These are phyloP conservation scores for Aspergillus quadrilineatus DNA, from an alignment of 2,329 filamentous ascomycete genomes.

Conservation along the genomic window DNA sequence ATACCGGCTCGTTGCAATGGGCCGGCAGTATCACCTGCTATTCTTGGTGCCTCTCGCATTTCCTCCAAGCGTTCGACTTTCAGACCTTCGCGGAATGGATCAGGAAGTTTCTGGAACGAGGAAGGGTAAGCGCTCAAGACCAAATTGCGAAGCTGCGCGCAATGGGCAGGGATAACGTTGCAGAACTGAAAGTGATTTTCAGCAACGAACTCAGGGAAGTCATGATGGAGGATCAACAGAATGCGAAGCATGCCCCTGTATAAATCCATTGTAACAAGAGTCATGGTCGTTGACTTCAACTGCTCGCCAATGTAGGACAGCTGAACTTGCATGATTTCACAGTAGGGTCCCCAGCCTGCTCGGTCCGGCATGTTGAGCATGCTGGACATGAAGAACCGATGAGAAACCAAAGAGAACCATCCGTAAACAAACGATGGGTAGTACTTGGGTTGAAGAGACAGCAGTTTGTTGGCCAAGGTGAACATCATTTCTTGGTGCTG, in stretches of 20 bases:
- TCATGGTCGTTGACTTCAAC: slow-evolving; percentile 69
- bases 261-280: slow-evolving; percentile 72
- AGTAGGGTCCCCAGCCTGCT: slow-evolving; percentile 73
- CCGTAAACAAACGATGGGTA: slow-evolving; percentile 81
- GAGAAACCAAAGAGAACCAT: slow-evolving; percentile 80
- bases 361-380: slow-evolving; percentile 68
- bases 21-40: slow-evolving; percentile 61
- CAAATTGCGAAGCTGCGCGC: slow-evolving; percentile 83
- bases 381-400: slow-evolving; percentile 78
- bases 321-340: slow-evolving; percentile 69
- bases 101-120: slow-evolving; percentile 68
- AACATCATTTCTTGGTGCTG: slow-evolving; percentile 69
- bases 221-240: slow-evolving; percentile 82
- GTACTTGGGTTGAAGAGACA: slow-evolving; percentile 71
- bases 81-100: slow-evolving; percentile 69
- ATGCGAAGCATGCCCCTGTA: slow-evolving; percentile 83
- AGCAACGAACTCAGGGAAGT: slow-evolving; percentile 89
- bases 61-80: slow-evolving; percentile 78
- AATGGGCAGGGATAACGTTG: slow-evolving; percentile 77
- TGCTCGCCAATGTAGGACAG: slow-evolving; percentile 75
- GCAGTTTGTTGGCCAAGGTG: slow-evolving; percentile 68
- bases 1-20: slow-evolving; percentile 51
- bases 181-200: slow-evolving; percentile 82
- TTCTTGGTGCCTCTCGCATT: slow-evolving; percentile 64
- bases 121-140: slow-evolving; percentile 78